A percentile compares a stretch with the other conserved stretches of the same genome.
These are phyloP conservation scores for Populus alba DNA, from an alignment of 345 rosid species.

Conservation along the genomic window DNA sequence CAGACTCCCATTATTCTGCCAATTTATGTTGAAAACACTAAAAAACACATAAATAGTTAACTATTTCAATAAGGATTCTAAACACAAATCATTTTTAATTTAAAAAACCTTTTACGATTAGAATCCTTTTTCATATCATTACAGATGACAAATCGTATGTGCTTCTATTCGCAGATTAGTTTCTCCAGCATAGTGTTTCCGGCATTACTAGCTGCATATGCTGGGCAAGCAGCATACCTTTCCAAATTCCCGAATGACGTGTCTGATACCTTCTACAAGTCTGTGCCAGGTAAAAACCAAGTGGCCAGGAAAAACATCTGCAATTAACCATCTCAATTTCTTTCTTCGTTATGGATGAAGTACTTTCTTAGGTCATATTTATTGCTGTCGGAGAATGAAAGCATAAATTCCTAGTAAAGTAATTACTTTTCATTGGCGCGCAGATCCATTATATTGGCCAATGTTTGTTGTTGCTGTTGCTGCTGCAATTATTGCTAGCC, in stretches of 20 bases:
- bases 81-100: no score
- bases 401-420: neutral
- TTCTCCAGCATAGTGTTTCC: constrained; percentile 52
- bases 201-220: constrained; percentile 37
- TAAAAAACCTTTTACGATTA: no score
- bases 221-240: constrained; percentile 67
- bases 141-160: neutral
- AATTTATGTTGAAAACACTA: neutral
- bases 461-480: constrained; percentile 65
- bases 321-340: neutral
- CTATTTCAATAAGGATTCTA: no score
- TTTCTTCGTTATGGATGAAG: neutral
- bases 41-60: no score
- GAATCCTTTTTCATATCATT: no score
- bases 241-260: constrained; percentile 36
- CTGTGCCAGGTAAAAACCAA: constrained; percentile 44
- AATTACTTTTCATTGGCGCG: neutral
- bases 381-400: neutral
- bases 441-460: constrained; percentile 80
- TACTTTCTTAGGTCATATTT: neutral
- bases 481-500: constrained; percentile 82
- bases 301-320: no score
- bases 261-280: constrained; percentile 53
- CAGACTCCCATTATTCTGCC: neutral
- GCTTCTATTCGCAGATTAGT: constrained; percentile 50